phyloP scores from a whole-genome alignment of 2,329 filamentous ascomycete species.

The Curvularia lunata region DNA sequence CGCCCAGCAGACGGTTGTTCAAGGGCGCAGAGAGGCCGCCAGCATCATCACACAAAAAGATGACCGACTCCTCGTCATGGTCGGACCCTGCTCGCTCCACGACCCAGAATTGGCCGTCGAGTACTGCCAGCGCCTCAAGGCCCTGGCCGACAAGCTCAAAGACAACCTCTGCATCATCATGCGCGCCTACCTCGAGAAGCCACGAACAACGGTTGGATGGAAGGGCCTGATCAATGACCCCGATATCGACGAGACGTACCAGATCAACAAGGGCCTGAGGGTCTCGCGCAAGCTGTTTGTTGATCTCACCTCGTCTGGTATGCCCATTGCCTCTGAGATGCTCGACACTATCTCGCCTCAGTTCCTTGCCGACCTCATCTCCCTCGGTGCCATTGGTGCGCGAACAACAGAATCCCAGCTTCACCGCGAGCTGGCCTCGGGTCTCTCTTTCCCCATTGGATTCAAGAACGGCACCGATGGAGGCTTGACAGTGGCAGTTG shows the following conservation, averaged over 20 bases:
- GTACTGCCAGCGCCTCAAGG: conserved; percentile 81
- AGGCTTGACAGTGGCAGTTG: conserved; percentile 86
- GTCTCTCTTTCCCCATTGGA: conserved; percentile 94
- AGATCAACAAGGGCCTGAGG: conserved; percentile 98
- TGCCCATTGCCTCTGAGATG: conserved; percentile 98
- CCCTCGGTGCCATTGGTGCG: conserved; percentile 92
- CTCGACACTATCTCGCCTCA: conserved; percentile 98
- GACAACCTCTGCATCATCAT: conserved; percentile 91
- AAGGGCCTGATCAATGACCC: conserved; percentile 99
- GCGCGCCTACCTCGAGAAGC: conserved; percentile 99
- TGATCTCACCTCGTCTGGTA: conserved; percentile 82
- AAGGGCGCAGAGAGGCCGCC: conserved; percentile 71
- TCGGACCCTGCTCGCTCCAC: conserved; percentile 96
- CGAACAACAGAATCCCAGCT: conserved; percentile 96
- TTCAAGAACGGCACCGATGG: conserved; percentile 99
- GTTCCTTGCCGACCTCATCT: conserved; percentile 95
- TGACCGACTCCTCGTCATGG: conserved; percentile 90
- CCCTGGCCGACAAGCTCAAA: conserved; percentile 77
- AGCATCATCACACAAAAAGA: conserved; percentile 78
- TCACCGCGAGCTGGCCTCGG: conserved; percentile 93
- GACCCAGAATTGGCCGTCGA: conserved; percentile 87
- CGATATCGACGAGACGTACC: conserved; percentile 94
- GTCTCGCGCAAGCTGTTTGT: conserved; percentile 93
- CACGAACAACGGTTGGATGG: conserved; percentile 97
- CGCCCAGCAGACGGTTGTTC: conserved; percentile 72